Percentiles rank a stretch among this genome's conserved stretches.
Conservation (phyloP, 371 early-diverging fungal species). For the Mucor sp. region DNA sequence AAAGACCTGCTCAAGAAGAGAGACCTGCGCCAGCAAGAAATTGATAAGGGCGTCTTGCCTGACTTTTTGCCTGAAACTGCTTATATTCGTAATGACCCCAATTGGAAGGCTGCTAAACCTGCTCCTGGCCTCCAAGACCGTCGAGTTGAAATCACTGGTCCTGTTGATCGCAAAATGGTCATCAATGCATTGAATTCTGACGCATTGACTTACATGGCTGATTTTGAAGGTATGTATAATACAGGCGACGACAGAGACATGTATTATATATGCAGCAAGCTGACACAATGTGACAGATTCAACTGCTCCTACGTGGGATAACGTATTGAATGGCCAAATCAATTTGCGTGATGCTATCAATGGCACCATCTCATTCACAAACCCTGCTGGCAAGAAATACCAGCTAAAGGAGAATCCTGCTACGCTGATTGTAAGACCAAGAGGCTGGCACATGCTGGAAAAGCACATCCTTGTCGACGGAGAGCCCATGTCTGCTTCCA, state of each 20-base stretch:
- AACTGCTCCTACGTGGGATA: conserved; percentile 93
- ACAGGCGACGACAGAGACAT: not conserved
- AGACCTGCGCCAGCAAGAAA: conserved; percentile 70
- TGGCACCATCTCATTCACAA: conserved; percentile 82
- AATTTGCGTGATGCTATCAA: conserved; percentile 92
- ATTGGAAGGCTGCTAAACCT: conserved; percentile 89
- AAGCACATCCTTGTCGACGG: conserved; percentile 92
- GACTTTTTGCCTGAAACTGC: conserved; percentile 94
- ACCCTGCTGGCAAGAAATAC: conserved; percentile 92
- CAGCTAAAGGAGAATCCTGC: conserved; percentile 84
- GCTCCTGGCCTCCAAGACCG: conserved; percentile 92
- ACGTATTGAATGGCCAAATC: conserved; percentile 84
- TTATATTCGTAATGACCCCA: conserved; percentile 83
- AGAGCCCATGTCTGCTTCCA: conserved; percentile 86
- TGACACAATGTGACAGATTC: conserved; percentile 64
- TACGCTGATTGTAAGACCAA: conserved; percentile 90
- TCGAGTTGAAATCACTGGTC: conserved; percentile 96
- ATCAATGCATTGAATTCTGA: conserved; percentile 96
- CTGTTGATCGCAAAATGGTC: conserved; percentile 98
- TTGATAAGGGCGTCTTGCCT: conserved; percentile 83
- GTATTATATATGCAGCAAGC: too few relatives aligned
- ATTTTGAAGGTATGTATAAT: conserved; percentile 81
- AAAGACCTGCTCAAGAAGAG: conserved; percentile 77
- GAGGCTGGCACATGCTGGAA: conserved; percentile 98
- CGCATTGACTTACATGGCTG: conserved; percentile 95